phyloP scores from a whole-genome alignment of 768 basidiomycete genomes.

The Galerina sulciceps region DNA sequence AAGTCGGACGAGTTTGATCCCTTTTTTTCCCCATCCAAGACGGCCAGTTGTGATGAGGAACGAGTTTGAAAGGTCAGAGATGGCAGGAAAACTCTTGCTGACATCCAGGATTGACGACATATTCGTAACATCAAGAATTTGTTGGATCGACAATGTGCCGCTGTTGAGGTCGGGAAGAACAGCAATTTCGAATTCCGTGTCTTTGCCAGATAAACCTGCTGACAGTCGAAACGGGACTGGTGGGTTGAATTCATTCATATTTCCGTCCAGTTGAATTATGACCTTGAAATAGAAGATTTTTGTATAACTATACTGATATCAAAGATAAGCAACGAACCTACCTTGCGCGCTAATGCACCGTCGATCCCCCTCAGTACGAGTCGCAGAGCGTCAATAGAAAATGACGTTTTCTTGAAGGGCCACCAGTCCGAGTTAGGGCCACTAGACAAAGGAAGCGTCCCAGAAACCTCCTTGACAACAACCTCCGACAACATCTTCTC shows the following conservation, averaged over 20 bases:
- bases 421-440: neutral
- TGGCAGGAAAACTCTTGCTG: neutral
- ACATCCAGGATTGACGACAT: neutral
- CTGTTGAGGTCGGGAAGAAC: neutral
- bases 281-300: neutral
- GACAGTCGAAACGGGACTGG: neutral
- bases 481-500: neutral
- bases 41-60: neutral
- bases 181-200: neutral
- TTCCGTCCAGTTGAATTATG: neutral
- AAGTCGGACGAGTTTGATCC: neutral
- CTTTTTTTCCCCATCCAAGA: neutral
- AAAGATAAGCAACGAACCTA: neutral
- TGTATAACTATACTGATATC: no score
- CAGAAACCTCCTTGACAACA: neutral
- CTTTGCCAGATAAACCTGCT: neutral
- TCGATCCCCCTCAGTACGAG: neutral
- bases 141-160: neutral
- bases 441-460: neutral
- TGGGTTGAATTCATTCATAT: neutral
- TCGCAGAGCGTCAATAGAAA: neutral
- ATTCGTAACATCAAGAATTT: neutral
- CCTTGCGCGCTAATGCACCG: neutral
- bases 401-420: neutral
- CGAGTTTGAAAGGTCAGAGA: neutral